Base-by-base conservation (phyloP, 1,284 basidiomycete genomes). In the Hortiboletus rubellus region DNA sequence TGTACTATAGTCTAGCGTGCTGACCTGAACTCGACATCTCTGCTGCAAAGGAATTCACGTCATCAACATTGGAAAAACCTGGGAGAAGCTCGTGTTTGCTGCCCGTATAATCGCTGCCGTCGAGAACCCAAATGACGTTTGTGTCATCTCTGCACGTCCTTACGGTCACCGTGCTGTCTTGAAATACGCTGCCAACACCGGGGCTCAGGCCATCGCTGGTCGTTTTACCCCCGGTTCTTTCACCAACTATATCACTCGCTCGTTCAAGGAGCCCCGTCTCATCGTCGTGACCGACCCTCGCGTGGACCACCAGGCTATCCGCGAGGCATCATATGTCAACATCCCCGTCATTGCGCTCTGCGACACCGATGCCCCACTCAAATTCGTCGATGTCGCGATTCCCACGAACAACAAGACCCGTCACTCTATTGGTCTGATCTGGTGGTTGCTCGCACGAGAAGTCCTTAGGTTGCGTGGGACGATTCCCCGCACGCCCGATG, bases 171-270 rank as follows among this genome's bases (percentile, higher is more conserved):
- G 96, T 77, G 97, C 94, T 57, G 96, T 99, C 75, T 88, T 98
- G 80, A 99, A 98, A 83, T 98, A 87, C 78, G 96, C 95, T 61
- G 87, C 94, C 73, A 96, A 96, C 85, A 98, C 96, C 62, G 96
- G 96, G 70, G 96, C 96, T 54, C 92, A 96, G 76, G 94, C 96
- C 65, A 99, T 99, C 72, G 97, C 96, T 65, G 96, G 96, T 71
- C 94, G 96, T 72, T 98, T 99, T 84, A 99, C 96, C 68, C 96
- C 96, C 70, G 97, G 97, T 84, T 91, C 87, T 71, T 95, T 96
- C 84, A 99, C 96, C 76, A 99, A 99, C 84, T 98, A 98, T 84
- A 97, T 98, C 85, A 98, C 96, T 69, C 92, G 94, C 71, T 98
- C 96, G 60, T 99, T 98, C 92, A 99, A 98, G 85, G 96, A 99